A percentile compares a stretch with the other conserved stretches of the same genome.
Evolutionary conservation across 768 basidiomycete species (phyloP).

Genomic region (Saitozyma sp.): DNA sequence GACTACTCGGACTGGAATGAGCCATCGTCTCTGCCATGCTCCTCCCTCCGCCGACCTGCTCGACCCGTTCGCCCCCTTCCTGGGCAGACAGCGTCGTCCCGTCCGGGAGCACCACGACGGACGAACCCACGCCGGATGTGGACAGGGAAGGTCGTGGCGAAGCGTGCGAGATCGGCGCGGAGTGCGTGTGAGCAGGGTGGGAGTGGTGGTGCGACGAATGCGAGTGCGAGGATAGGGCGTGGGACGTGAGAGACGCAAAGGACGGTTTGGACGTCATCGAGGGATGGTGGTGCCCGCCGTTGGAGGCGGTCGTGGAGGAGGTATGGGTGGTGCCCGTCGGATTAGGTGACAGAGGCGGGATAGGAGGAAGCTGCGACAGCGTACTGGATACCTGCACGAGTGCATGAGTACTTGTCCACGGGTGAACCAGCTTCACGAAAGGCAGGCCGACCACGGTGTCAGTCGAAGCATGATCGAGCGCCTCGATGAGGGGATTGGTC

Average conservation of each 20-base stretch:
- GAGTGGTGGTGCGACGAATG: constrained; percentile 5
- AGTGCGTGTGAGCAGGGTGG: constrained; percentile 5
- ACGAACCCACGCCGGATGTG: not conserved
- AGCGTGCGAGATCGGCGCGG: not conserved
- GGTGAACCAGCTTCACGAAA: too few species aligned
- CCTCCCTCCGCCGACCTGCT: constrained; percentile 11
- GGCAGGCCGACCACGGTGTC: too few species aligned
- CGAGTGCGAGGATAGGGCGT: constrained; percentile 2
- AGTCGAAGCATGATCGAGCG: too few species aligned
- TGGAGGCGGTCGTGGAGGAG: not conserved
- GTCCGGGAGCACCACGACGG: constrained; percentile 29
- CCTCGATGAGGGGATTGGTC: too few species aligned
- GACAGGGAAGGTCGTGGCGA: constrained; percentile 1
- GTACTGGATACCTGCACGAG: constrained; percentile 39
- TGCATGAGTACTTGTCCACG: too few species aligned
- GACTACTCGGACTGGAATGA: constrained; percentile 52
- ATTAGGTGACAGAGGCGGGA: constrained; percentile 39
- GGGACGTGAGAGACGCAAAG: constrained; percentile 4
- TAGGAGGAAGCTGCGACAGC: constrained; percentile 40
- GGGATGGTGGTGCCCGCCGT: not conserved
- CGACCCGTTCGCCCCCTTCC: not conserved
- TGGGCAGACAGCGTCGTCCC: constrained; percentile 25
- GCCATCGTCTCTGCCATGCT: constrained; percentile 34
- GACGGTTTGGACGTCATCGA: constrained; percentile 10
- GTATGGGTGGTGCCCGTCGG: constrained; percentile 13